Base-by-base conservation (phyloP, 768 basidiomycete genomes). In the Daedalea quercina region DNA sequence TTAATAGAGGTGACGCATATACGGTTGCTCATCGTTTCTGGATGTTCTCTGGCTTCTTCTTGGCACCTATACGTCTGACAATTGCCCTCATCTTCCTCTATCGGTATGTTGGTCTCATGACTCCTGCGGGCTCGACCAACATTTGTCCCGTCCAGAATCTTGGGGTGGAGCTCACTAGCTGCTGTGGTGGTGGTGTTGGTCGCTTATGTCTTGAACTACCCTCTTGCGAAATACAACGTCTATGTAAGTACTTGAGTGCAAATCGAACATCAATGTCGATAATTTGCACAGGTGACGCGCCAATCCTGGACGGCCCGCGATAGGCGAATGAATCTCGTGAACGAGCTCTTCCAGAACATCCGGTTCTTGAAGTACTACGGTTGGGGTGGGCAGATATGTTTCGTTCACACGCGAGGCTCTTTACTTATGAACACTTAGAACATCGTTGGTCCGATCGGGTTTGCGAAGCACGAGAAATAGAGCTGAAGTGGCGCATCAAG, bases 101-200 rank as follows among this genome's bases (percentile, higher is more conserved):
- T 66, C 75, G 78, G 88, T 87, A 55, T 61, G 79, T 65, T 6
- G 23, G 7, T 9, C 23, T 26, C 23, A 20, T n/a, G 19, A 11
- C 6, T 43, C 17, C n/a, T 15, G 19, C 19, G 42, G 26, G 3
- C 9, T 20, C 33, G 23, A 19, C 19, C 23, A 6, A 7, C 34
- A 25, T 26, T 7, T 28, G 13, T 24, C 17, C 11, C 11, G 28
- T 31, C 11, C 51, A 90, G 86, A 33, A 70, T 90, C 34, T 73
- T 91, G 24, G 90, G 90, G 4, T 89, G 87, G 84, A 84, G 84
- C 51, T 81, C 86, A 1, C 74, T 90, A 31, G 79, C 84, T 23
- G 87, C 87, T 7, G 82, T 87, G 11, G 73, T 73, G 8, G 81
- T 89, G 12, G 76, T 90, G 26, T 60, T 84, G 8, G 55, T 85